These are phyloP conservation scores for Mycosphaerella sp. DNA, from an alignment of 2,329 filamentous ascomycete genomes.

Conservation along the genomic window DNA sequence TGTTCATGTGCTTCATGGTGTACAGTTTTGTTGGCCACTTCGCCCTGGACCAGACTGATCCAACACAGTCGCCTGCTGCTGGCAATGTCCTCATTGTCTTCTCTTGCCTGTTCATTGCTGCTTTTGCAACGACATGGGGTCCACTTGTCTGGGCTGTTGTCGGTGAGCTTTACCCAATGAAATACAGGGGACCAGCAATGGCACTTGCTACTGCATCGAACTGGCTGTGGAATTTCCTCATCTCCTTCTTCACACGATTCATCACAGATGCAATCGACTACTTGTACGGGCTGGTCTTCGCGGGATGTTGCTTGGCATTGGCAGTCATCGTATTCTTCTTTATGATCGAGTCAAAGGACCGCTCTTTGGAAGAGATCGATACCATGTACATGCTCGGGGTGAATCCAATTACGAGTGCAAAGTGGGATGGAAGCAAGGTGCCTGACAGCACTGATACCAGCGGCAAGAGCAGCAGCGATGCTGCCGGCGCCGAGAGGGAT, in stretches of 20 bases:
- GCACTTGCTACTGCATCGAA: slow-evolving; percentile 42
- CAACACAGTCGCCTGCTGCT: slow-evolving; percentile 24
- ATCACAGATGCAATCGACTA: slow-evolving; percentile 37
- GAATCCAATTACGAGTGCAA: slow-evolving; percentile 29
- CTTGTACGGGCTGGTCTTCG: slow-evolving; percentile 38
- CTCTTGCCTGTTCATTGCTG: slow-evolving; percentile 35
- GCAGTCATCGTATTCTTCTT: slow-evolving; percentile 37
- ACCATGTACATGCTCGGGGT: slow-evolving; percentile 37
- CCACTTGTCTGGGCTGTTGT: slow-evolving; percentile 34
- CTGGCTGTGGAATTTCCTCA: slow-evolving; percentile 33
- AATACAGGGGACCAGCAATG: slow-evolving; percentile 42
- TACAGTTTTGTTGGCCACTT: slow-evolving; percentile 38
- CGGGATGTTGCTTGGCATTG: slow-evolving; percentile 33
- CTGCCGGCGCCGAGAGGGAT: slow-evolving; percentile 13
- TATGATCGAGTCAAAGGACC: slow-evolving; percentile 35
- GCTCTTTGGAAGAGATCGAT: slow-evolving; percentile 38
- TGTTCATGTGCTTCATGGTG: slow-evolving; percentile 56
- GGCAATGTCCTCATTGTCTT: slow-evolving; percentile 35
- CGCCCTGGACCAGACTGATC: slow-evolving; percentile 19
- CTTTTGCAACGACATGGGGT: slow-evolving; percentile 35
- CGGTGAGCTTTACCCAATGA: slow-evolving; percentile 33
- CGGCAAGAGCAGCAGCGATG: slow-evolving; percentile 21
- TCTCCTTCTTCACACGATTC: slow-evolving; percentile 37
- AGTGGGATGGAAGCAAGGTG: slow-evolving; percentile 31
- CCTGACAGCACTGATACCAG: slow-evolving; percentile 24